Percentiles rank a stretch among this genome's conserved stretches.
phyloP scores from a whole-genome alignment of 1,139 yeast genomes.

The Debaryomyces sp. region DNA sequence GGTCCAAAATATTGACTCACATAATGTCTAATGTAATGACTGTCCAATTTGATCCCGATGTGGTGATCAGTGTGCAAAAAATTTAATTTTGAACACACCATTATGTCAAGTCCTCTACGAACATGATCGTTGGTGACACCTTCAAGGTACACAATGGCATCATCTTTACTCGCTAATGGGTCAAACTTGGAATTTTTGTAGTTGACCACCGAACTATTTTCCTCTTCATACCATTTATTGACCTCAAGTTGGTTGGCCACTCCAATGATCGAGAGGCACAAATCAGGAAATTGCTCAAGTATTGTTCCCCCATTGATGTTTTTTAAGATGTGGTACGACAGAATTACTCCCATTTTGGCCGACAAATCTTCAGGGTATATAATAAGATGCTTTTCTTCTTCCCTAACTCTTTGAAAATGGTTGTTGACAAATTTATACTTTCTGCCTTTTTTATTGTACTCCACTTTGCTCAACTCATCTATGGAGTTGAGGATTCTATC shows the following conservation, averaged over 20 bases:
- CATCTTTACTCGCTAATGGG: slow-evolving; percentile 26
- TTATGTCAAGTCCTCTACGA: slow-evolving; percentile 43
- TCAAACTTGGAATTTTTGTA: slow-evolving; percentile 36
- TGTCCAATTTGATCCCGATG: slow-evolving; percentile 52
- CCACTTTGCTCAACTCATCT: slow-evolving; percentile 38
- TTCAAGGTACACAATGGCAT: slow-evolving; percentile 33
- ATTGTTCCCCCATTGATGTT: slow-evolving; percentile 40
- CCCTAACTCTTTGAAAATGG: slow-evolving; percentile 51
- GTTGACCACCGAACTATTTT: slow-evolving; percentile 46
- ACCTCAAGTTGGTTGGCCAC: slow-evolving; percentile 52
- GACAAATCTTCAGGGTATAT: slow-evolving; percentile 38
- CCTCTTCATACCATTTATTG: slow-evolving; percentile 54
- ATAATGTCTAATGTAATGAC: slow-evolving; percentile 43
- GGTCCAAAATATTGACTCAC: slow-evolving; percentile 45
- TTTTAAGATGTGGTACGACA: slow-evolving; percentile 46
- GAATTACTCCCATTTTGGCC: slow-evolving; percentile 40
- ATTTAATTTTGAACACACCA: slow-evolving; percentile 53
- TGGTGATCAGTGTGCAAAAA: slow-evolving; percentile 63
- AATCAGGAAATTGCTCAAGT: slow-evolving; percentile 37
- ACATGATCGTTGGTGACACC: slow-evolving; percentile 34
- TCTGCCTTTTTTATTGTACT: slow-evolving; percentile 53
- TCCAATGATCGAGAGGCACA: slow-evolving; percentile 53
- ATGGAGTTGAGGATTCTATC: slow-evolving; percentile 30
- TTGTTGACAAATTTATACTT: slow-evolving; percentile 54
- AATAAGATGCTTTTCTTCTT: slow-evolving; percentile 55